Percentiles rank a stretch among this genome's conserved stretches.
These are phyloP conservation scores for Pythium sukuiense DNA, from an alignment of 352 stramenopile species.

Conservation along the genomic window DNA sequence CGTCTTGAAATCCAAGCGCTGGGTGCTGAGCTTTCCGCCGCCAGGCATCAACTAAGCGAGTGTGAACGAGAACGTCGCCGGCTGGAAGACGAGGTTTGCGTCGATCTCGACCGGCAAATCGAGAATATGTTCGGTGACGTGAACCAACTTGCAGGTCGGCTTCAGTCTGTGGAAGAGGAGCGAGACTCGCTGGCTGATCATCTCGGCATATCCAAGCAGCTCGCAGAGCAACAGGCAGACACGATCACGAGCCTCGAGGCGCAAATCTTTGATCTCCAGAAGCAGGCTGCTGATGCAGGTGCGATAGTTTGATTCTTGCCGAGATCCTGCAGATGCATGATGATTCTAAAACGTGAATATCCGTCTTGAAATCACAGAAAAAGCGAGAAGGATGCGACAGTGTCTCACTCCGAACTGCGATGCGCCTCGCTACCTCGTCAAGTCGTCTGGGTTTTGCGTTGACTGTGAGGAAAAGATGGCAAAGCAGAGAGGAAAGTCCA, in stretches of 20 bases:
- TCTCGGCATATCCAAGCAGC: neutral
- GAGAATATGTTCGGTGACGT: neutral
- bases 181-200: slow-evolving; percentile 7
- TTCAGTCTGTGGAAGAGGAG: neutral
- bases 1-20: slow-evolving; percentile 1
- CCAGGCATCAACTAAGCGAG: neutral
- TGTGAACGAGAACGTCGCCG: slow-evolving; percentile 1
- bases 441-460: slow-evolving; percentile 59
- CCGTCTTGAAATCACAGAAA: slow-evolving; percentile 34
- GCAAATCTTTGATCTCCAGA: slow-evolving; percentile 39
- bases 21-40: neutral
- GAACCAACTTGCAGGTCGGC: neutral
- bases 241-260: slow-evolving; percentile 32
- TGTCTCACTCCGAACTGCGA: slow-evolving; percentile 74
- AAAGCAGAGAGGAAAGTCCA: slow-evolving; percentile 15
- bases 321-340: neutral
- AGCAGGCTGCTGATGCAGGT: slow-evolving; percentile 44
- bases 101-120: slow-evolving; percentile 28
- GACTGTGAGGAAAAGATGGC: slow-evolving; percentile 50
- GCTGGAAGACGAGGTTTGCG: slow-evolving; percentile 22
- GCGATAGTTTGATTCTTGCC: neutral
- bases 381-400: slow-evolving; percentile 41
- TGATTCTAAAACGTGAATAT: neutral
- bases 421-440: slow-evolving; percentile 60
- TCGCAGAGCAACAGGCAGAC: slow-evolving; percentile 10